phyloP scores from a whole-genome alignment of 768 basidiomycete genomes.

The Xerocomus brunneocitrinus region DNA sequence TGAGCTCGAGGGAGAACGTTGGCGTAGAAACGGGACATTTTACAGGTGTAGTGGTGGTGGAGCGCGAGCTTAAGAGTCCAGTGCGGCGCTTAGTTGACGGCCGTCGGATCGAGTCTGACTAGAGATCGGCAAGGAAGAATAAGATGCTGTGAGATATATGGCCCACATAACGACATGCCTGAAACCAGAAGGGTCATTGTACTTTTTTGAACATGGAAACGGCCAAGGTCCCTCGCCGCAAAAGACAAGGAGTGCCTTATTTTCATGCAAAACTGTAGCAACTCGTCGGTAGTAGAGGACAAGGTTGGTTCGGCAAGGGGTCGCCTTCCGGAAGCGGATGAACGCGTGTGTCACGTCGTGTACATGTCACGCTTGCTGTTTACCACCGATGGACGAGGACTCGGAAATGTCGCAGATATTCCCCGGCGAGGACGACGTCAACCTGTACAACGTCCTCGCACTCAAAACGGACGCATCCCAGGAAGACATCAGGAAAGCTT shows the following conservation, averaged over 20 bases:
- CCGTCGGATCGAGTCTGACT: not conserved
- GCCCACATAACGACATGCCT: not conserved
- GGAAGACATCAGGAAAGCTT: conserved; percentile 78
- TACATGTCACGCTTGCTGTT: not conserved
- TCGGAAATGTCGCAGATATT: conserved; percentile 69
- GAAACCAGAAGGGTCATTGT: not conserved
- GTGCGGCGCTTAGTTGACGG: not conserved
- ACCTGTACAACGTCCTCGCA: conserved; percentile 73
- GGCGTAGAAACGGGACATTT: not conserved
- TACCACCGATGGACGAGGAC: conserved; percentile 60
- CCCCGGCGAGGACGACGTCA: conserved; percentile 62
- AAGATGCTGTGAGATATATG: not conserved
- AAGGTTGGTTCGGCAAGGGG: no score
- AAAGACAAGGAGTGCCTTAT: no score
- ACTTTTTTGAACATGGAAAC: no score
- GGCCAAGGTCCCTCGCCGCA: no score
- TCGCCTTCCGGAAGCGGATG: no score
- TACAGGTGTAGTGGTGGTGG: not conserved
- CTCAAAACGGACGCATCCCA: conserved; percentile 49
- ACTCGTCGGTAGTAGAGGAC: no score
- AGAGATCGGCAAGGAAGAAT: not conserved
- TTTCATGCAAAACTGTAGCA: no score
- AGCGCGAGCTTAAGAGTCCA: not conserved
- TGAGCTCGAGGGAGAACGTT: not conserved
- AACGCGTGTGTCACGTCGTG: not conserved